Conservation (phyloP, 768 basidiomycete species). For the Rhizopogon vesiculosus region DNA sequence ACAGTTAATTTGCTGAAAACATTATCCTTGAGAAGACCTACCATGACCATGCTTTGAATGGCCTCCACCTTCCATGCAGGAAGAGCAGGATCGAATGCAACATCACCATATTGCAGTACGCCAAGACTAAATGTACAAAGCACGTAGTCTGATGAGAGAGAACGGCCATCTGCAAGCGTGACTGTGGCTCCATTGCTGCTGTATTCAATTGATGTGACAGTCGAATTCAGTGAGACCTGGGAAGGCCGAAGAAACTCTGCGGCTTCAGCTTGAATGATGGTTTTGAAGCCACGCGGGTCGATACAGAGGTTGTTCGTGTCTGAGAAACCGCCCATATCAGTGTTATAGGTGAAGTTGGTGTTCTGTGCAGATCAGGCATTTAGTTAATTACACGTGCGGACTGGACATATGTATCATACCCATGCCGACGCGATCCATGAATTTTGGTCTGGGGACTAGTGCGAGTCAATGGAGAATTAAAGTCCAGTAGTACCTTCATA, state of each 20-base stretch:
- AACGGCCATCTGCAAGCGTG: slow-evolving; percentile 37
- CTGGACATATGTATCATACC: slow-evolving; percentile 29
- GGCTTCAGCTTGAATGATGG: slow-evolving; percentile 54
- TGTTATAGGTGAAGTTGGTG: slow-evolving; percentile 56
- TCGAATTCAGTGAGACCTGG: slow-evolving; percentile 47
- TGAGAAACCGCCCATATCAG: slow-evolving; percentile 54
- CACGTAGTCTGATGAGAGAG: slow-evolving; percentile 49
- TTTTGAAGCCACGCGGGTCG: slow-evolving; percentile 61
- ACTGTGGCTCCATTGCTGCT: slow-evolving; percentile 42
- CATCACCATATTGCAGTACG: slow-evolving; percentile 61
- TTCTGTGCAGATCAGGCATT: slow-evolving; percentile 31
- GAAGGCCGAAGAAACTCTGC: slow-evolving; percentile 41
- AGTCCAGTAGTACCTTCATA: neutral
- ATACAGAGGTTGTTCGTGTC: slow-evolving; percentile 46
- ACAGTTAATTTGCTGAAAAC: neutral
- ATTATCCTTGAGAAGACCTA: slow-evolving; percentile 10
- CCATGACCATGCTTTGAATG: slow-evolving; percentile 60
- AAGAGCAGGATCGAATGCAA: slow-evolving; percentile 48
- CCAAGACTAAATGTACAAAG: slow-evolving; percentile 68
- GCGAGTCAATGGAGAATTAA: slow-evolving; percentile 31
- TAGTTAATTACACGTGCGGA: neutral
- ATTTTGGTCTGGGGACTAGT: slow-evolving; percentile 57
- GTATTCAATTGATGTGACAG: slow-evolving; percentile 44
- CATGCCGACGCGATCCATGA: slow-evolving; percentile 62
- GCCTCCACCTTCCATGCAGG: slow-evolving; percentile 62